Conservation (phyloP, 169 alveolate species). For the Plasmodium vinckei region DNA sequence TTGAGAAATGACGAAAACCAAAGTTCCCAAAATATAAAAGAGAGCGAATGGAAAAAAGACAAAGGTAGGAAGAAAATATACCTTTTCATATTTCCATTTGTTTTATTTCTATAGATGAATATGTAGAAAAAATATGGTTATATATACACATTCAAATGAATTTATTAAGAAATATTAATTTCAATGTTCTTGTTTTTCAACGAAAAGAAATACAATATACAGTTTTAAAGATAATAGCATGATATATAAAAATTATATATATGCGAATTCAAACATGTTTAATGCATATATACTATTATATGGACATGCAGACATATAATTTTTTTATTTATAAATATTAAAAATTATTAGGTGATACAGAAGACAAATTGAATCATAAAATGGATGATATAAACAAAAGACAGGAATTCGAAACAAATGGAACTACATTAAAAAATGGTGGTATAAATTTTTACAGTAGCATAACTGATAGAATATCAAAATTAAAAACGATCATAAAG, state of each 20-base stretch:
- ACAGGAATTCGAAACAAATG: conserved; percentile 4
- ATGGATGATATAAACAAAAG: neutral
- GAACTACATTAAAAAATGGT: conserved; percentile 6
- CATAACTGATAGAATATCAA: conserved; percentile 60
- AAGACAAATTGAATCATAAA: neutral
- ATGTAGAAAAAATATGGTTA: too few species aligned
- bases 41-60: conserved; percentile 21
- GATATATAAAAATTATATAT: too few species aligned
- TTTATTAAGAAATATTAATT: too few species aligned
- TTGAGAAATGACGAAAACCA: conserved; percentile 9
- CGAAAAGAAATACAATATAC: too few species aligned
- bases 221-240: too few species aligned
- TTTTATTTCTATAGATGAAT: too few species aligned
- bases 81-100: too few species aligned
- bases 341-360: neutral
- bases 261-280: too few species aligned
- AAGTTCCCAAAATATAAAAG: conserved; percentile 1
- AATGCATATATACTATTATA: neutral
- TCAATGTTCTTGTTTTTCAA: too few species aligned
- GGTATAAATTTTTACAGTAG: conserved; percentile 21
- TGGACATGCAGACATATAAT: neutral
- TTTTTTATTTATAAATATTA: neutral
- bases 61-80: conserved; percentile 2
- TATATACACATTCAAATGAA: too few species aligned
- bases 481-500: conserved; percentile 65